Percentiles rank a stretch among this genome's conserved stretches.
These are phyloP conservation scores for Cyathus striatus DNA, from an alignment of 768 basidiomycete genomes.

Conservation along the genomic window DNA sequence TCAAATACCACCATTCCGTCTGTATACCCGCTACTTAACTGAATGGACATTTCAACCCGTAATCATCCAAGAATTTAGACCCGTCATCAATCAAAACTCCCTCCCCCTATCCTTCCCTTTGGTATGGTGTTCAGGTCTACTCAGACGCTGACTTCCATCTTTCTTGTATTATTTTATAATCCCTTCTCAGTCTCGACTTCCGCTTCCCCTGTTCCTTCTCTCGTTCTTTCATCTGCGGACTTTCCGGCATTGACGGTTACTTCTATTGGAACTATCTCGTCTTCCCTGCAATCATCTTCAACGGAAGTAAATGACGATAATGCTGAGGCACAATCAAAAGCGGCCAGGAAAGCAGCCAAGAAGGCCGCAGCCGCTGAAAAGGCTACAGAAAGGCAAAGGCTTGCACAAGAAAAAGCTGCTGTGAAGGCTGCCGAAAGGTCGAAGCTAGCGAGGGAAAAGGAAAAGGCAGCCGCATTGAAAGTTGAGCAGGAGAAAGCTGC, in stretches of 20 bases:
- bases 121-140: constrained; percentile 42
- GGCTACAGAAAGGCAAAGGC: constrained; percentile 53
- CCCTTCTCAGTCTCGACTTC: constrained; percentile 31
- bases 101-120: constrained; percentile 42
- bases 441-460: constrained; percentile 44
- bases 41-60: constrained; percentile 35
- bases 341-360: constrained; percentile 59
- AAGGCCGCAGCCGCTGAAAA: constrained; percentile 60
- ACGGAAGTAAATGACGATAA: background rate
- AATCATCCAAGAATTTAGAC: constrained; percentile 9
- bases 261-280: constrained; percentile 22
- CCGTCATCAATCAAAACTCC: constrained; percentile 28
- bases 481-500: constrained; percentile 27
- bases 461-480: constrained; percentile 32
- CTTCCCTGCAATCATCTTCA: constrained; percentile 11
- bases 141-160: constrained; percentile 45
- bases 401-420: constrained; percentile 54
- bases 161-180: constrained; percentile 29
- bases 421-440: constrained; percentile 51
- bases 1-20: constrained; percentile 30
- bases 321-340: constrained; percentile 49
- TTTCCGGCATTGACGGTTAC: constrained; percentile 64
- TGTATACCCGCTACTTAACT: constrained; percentile 19
- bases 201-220: constrained; percentile 45
- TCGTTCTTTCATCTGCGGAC: constrained; percentile 61